Base-by-base conservation (phyloP, 1,139 yeast species). In the Fermentozyma sake region DNA sequence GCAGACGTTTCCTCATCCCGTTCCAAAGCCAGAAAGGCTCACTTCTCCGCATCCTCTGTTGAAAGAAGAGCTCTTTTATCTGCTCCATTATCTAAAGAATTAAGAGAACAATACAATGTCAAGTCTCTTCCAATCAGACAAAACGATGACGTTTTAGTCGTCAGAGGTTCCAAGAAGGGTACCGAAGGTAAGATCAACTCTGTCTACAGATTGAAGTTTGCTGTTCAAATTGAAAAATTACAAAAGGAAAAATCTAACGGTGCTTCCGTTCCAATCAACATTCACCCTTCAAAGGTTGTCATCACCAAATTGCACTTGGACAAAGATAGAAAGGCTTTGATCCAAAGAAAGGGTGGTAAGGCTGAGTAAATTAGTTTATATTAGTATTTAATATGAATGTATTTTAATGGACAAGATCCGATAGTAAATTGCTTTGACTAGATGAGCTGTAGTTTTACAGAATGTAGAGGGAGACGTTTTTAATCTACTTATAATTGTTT, bases 21-120 rank as follows among this genome's bases (percentile, higher is more conserved):
- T 79, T 83, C 95, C 71, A 91, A 91, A 84, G 78, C 97, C 72
- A 89, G 99, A 85, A 91, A 91, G 89, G 98, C 98, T 70, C 83
- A 93, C 85, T 93, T 93, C 89, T 75, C 76, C 58, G 94, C 99
- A 52, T 94, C 98, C 59, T 91, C 98, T 51, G 83, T 91, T 52
- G 87, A 75, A 63, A 87, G 97, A 77, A 87, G 98, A 76, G 75
- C 72, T 54, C 75, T 93, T 70, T 76, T 93, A 81, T 83, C 96
- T 59, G 98, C 98, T 68, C 96, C 98, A 61, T 82, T 93, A 61
- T 91, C 98, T 58, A 91, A 93, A 81, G 98, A 93, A 76, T 85
- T 93, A 74, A 85, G 94, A 72, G 93, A 82, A 68, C 83, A 93
- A 77, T 91, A 87, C 86, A 87, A 87, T 70, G 76, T 91, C 74